These are phyloP conservation scores for Salix brachista DNA, from an alignment of 345 rosid species.

Conservation along the genomic window DNA sequence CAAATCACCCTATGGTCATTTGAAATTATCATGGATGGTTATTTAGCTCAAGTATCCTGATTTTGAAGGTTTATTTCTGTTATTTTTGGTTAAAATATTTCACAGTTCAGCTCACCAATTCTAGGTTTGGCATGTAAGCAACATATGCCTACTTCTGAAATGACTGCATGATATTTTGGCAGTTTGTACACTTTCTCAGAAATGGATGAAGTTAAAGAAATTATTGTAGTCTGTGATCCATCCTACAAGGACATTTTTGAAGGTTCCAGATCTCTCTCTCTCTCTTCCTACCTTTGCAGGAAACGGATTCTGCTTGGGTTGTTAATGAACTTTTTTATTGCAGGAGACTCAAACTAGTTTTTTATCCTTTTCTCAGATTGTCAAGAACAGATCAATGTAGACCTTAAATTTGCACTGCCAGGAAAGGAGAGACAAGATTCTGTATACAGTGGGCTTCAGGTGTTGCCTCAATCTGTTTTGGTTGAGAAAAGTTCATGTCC, in stretches of 20 bases:
- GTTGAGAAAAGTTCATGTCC: constrained; percentile 1
- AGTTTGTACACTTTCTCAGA: constrained; percentile 77
- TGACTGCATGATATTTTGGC: constrained; percentile 22
- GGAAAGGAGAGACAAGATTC: constrained; percentile 99
- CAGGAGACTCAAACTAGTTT: constrained; percentile 10
- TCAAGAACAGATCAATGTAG: constrained; percentile 42
- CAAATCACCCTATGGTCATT: no score
- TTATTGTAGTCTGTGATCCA: constrained; percentile 94
- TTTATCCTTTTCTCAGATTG: constrained; percentile 39
- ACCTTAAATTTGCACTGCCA: constrained; percentile 75
- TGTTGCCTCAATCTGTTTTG: constrained; percentile 11
- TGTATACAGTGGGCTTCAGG: constrained; percentile 90
- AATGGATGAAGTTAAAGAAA: constrained; percentile 80
- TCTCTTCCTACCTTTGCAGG: not conserved
- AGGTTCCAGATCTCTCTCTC: constrained; percentile 44
- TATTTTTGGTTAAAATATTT: not conserved
- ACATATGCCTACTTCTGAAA: not conserved
- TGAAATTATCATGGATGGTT: no score
- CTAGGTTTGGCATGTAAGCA: not conserved
- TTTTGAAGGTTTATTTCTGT: not conserved
- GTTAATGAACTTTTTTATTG: not conserved
- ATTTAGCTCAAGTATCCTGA: not conserved
- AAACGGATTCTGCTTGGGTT: not conserved
- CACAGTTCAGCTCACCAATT: not conserved
- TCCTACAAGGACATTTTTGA: constrained; percentile 79